These are phyloP conservation scores for Kodamaea fungicola DNA, from an alignment of 1,139 yeast genomes.

Conservation along the genomic window DNA sequence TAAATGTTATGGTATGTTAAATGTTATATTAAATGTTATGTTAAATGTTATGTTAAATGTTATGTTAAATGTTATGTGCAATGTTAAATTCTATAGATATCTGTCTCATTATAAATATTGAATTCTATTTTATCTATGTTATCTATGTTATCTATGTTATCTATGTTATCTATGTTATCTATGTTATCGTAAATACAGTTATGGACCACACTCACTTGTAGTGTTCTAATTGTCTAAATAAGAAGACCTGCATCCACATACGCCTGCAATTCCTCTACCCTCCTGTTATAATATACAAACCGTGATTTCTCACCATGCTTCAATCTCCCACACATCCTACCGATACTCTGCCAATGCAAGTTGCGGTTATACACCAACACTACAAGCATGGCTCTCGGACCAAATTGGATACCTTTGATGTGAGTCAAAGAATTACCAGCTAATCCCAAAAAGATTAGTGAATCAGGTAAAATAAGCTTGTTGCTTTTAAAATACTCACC, in stretches of 20 bases:
- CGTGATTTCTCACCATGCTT: background rate
- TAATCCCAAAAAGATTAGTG: background rate
- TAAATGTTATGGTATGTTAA: too few relatives aligned
- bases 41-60: too few relatives aligned
- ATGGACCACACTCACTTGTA: too few relatives aligned
- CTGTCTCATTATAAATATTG: too few relatives aligned
- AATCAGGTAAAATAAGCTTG: background rate
- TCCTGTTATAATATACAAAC: background rate
- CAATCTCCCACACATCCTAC: background rate
- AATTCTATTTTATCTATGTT: too few relatives aligned
- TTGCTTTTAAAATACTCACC: background rate
- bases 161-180: too few relatives aligned
- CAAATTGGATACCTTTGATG: background rate
- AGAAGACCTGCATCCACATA: background rate
- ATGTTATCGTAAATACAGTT: too few relatives aligned
- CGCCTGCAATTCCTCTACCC: background rate
- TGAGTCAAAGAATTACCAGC: background rate
- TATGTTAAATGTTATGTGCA: too few relatives aligned
- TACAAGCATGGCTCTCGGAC: background rate
- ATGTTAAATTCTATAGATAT: too few relatives aligned
- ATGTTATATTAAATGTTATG: too few relatives aligned
- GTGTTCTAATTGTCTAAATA: background rate
- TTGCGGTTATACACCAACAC: background rate
- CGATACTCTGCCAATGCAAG: background rate
- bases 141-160: too few relatives aligned